These are phyloP conservation scores for Cymodocea nodosa DNA, from an alignment of 116 monocot genomes.

Conservation along the genomic window DNA sequence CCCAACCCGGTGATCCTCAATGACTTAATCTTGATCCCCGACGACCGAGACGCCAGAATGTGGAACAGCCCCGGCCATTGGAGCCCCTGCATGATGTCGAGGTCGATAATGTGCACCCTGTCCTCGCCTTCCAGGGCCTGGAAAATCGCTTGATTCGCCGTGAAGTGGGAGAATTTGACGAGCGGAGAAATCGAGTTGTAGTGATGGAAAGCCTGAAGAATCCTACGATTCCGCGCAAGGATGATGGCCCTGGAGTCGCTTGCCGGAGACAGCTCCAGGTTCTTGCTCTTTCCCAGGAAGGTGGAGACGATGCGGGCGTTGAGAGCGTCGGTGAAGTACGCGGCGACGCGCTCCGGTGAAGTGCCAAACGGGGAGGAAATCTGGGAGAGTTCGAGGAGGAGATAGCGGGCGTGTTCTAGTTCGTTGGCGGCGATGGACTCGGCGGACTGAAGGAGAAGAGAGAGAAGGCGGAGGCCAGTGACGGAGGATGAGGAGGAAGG, in stretches of 20 bases:
- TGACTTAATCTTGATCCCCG: constrained; percentile 24
- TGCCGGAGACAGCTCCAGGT: constrained; percentile 16
- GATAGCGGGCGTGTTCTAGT: constrained; percentile 34
- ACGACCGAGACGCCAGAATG: constrained; percentile 58
- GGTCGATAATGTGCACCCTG: constrained; percentile 63
- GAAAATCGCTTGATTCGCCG: constrained; percentile 86
- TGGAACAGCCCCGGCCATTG: constrained; percentile 95
- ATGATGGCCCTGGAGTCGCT: too few species aligned
- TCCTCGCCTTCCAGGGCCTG: constrained; percentile 48
- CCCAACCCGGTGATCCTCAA: constrained; percentile 76
- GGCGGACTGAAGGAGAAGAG: constrained; percentile 72
- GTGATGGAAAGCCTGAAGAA: constrained; percentile 50
- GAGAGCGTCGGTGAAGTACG: constrained; percentile 86
- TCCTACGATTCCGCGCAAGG: background rate
- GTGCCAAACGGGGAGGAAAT: constrained; percentile 80
- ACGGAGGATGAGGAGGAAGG: background rate
- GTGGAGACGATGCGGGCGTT: constrained; percentile 45
- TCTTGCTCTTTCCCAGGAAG: constrained; percentile 33
- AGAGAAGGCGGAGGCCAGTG: constrained; percentile 55
- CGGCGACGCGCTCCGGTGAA: constrained; percentile 70
- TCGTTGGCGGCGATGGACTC: constrained; percentile 52
- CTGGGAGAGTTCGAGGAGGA: constrained; percentile 61
- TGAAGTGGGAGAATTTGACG: constrained; percentile 93
- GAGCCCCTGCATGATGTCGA: constrained; percentile 92
- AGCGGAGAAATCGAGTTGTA: constrained; percentile 70